Evolutionary conservation across 1,139 yeast species (phyloP).

Genomic region (Debaryomyces psychrophilus): DNA sequence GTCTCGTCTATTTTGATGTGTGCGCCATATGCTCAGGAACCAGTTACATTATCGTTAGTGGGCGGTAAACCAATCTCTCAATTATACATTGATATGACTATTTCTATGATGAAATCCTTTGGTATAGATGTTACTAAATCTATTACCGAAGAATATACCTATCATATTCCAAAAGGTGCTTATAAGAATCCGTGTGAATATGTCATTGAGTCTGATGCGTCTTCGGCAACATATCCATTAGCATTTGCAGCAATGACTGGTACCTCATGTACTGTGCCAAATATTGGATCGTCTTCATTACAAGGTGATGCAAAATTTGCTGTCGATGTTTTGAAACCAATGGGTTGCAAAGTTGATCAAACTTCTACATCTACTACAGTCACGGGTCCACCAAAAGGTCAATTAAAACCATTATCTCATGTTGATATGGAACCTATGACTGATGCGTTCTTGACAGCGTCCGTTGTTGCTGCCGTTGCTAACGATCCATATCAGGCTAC

Average conservation of each 20-base stretch:
- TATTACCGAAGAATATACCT: conserved; percentile 73
- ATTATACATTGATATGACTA: conserved; percentile 95
- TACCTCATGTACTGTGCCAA: conserved; percentile 88
- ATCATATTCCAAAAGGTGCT: conserved; percentile 83
- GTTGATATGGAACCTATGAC: conserved; percentile 99
- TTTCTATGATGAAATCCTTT: conserved; percentile 89
- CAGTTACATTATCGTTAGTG: conserved; percentile 83
- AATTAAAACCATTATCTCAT: conserved; percentile 66
- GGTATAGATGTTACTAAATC: conserved; percentile 82
- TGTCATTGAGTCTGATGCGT: conserved; percentile 96
- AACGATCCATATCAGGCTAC: conserved; percentile 58
- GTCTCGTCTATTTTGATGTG: conserved; percentile 96
- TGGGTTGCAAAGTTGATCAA: conserved; percentile 93
- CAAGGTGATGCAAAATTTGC: conserved; percentile 99
- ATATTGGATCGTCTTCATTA: conserved; percentile 86
- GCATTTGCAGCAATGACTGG: conserved; percentile 99
- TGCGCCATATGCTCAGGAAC: conserved; percentile 92
- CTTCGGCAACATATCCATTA: conserved; percentile 95
- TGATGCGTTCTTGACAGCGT: conserved; percentile 95
- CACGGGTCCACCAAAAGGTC: conserved; percentile 78
- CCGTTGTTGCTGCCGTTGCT: conserved; percentile 95
- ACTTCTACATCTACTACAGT: conserved; percentile 87
- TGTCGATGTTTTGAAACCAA: conserved; percentile 84
- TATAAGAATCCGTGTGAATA: conserved; percentile 83
- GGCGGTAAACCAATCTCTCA: conserved; percentile 98